A percentile compares a stretch with the other conserved stretches of the same genome.
phyloP scores from a whole-genome alignment of 768 basidiomycete genomes.

The Trametes gibbosa region DNA sequence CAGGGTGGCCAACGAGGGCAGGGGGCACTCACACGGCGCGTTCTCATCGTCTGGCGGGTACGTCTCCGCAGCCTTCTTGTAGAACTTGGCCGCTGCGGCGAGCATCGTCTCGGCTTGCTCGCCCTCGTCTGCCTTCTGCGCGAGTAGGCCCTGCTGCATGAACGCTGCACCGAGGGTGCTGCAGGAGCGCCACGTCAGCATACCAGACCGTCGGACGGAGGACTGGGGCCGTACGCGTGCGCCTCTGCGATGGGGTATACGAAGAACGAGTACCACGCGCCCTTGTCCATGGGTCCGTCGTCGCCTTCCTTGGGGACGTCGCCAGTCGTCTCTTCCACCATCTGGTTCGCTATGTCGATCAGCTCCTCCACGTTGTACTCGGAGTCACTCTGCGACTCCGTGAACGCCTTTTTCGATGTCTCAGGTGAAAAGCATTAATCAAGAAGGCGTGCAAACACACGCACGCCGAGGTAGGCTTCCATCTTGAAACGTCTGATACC shows the following conservation, averaged over 20 bases:
- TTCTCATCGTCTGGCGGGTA: constrained; percentile 41
- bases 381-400: background rate
- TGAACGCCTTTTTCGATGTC: constrained; percentile 3
- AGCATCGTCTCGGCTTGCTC: constrained; percentile 18
- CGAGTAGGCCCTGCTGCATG: constrained; percentile 16
- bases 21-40: constrained; percentile 22
- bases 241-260: constrained; percentile 18
- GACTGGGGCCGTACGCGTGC: constrained; percentile 8
- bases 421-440: background rate
- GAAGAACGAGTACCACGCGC: constrained; percentile 20
- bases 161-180: constrained; percentile 18
- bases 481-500: constrained; percentile 14
- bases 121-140: constrained; percentile 8
- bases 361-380: constrained; percentile 15
- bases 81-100: constrained; percentile 28
- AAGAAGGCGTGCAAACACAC: background rate
- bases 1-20: background rate
- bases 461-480: constrained; percentile 10
- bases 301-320: constrained; percentile 7
- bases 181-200: background rate
- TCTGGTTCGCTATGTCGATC: constrained; percentile 15
- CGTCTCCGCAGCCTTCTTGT: constrained; percentile 31
- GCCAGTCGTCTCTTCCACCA: constrained; percentile 19
- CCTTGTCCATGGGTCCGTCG: constrained; percentile 18
- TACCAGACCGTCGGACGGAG: background rate